phyloP scores from a whole-genome alignment of 495 filamentous ascomycete genomes.

The Penicillium manginii region DNA sequence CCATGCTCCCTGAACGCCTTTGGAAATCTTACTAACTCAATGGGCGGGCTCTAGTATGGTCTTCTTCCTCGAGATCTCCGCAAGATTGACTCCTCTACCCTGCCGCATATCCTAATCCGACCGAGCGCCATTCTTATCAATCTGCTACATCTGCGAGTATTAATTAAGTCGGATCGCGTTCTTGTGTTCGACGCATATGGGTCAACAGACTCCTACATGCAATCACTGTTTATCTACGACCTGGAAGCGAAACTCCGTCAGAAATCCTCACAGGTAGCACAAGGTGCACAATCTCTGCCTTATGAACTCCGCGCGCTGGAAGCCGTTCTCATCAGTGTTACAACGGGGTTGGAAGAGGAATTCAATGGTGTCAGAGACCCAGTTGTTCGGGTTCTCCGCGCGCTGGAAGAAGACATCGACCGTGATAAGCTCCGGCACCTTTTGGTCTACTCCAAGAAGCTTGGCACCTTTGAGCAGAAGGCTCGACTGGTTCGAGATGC shows the following conservation, averaged over 20 bases:
- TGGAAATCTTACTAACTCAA: not conserved
- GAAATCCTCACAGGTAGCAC: constrained; percentile 48
- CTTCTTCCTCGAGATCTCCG: constrained; percentile 93
- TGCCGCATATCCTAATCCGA: constrained; percentile 95
- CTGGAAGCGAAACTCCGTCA: constrained; percentile 67
- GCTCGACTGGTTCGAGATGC: constrained; percentile 92
- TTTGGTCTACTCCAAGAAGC: constrained; percentile 89
- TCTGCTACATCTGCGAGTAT: constrained; percentile 85
- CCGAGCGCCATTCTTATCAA: constrained; percentile 94
- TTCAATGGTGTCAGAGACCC: constrained; percentile 92
- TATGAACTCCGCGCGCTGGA: constrained; percentile 67
- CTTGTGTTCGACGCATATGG: constrained; percentile 96
- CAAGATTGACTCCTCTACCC: constrained; percentile 96
- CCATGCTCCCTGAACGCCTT: not conserved
- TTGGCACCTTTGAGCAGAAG: constrained; percentile 97
- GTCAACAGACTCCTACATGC: constrained; percentile 90
- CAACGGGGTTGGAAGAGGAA: constrained; percentile 85
- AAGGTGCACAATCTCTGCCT: constrained; percentile 55
- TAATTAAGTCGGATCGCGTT: constrained; percentile 93
- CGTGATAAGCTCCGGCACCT: constrained; percentile 88
- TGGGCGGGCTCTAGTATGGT: constrained; percentile 67
- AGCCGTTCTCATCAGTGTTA: constrained; percentile 65
- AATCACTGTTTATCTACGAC: constrained; percentile 97
- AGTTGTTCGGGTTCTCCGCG: constrained; percentile 82
- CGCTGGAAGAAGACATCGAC: constrained; percentile 96